These are phyloP conservation scores for Flagelloscypha sp. DNA, from an alignment of 768 basidiomycete species.

Conservation along the genomic window DNA sequence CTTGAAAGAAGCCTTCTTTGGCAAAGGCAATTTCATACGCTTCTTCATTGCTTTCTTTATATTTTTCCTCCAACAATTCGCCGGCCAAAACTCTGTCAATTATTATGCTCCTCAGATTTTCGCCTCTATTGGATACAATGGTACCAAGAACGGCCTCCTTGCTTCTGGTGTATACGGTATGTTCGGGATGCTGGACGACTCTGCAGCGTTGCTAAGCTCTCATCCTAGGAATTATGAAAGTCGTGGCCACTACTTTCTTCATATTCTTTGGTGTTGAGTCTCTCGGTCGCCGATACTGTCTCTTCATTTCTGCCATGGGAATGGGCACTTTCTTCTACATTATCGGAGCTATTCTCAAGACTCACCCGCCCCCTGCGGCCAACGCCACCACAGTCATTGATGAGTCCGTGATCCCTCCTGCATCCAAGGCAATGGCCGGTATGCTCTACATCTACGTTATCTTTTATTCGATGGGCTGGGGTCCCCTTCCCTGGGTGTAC, in stretches of 20 bases:
- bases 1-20: slow-evolving; percentile 62
- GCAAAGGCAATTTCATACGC: slow-evolving; percentile 73
- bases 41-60: slow-evolving; percentile 81
- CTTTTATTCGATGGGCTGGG: slow-evolving; percentile 60
- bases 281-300: slow-evolving; percentile 58
- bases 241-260: slow-evolving; percentile 57
- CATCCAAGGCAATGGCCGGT: slow-evolving; percentile 55
- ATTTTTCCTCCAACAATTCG: slow-evolving; percentile 77
- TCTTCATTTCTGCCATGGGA: slow-evolving; percentile 67
- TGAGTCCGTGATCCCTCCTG: slow-evolving; percentile 30
- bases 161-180: slow-evolving; percentile 61
- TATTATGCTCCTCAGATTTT: slow-evolving; percentile 76
- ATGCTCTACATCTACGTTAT: slow-evolving; percentile 58
- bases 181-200: background rate
- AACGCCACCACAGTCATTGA: slow-evolving; percentile 15
- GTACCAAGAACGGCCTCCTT: slow-evolving; percentile 50
- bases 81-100: slow-evolving; percentile 73
- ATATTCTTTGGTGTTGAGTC: slow-evolving; percentile 61
- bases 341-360: slow-evolving; percentile 77
- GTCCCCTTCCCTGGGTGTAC: slow-evolving; percentile 51
- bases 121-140: slow-evolving; percentile 59
- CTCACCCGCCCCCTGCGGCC: slow-evolving; percentile 47
- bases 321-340: slow-evolving; percentile 81
- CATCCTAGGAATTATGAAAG: slow-evolving; percentile 45
- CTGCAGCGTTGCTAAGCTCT: slow-evolving; percentile 6